These are phyloP conservation scores for Inga oerstediana DNA, from an alignment of 306 rosid genomes.

Conservation along the genomic window DNA sequence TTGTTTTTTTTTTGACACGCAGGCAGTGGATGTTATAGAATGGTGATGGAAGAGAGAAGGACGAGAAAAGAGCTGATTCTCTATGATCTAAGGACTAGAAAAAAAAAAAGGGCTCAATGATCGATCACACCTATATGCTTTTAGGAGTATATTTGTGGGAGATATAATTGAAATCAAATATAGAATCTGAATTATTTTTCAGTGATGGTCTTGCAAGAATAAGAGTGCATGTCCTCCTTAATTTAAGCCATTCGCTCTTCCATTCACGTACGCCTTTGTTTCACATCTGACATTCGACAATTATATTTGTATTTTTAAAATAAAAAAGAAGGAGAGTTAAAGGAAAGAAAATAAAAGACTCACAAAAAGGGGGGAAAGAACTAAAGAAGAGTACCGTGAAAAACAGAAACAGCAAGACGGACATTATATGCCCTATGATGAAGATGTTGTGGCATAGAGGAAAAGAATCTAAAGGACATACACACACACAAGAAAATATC, in stretches of 20 bases:
- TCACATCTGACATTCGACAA: background rate
- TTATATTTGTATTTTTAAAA: background rate
- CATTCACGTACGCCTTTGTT: conserved; percentile 13
- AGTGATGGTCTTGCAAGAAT: conserved; percentile 1
- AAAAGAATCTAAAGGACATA: background rate
- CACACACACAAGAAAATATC: background rate
- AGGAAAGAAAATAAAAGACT: background rate
- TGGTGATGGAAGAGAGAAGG: background rate
- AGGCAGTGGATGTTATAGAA: background rate
- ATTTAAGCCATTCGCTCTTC: conserved; percentile 1
- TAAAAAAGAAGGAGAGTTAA: background rate
- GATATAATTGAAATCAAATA: background rate
- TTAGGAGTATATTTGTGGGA: background rate
- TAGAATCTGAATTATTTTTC: background rate
- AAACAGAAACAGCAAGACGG: background rate
- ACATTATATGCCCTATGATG: background rate
- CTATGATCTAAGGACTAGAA: background rate
- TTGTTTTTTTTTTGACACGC: background rate
- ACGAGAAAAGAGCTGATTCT: background rate
- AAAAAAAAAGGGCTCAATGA: background rate
- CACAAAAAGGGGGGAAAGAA: background rate
- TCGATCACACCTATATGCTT: background rate
- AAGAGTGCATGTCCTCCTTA: background rate
- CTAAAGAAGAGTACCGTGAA: background rate
- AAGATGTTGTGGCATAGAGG: background rate